phyloP scores from a whole-genome alignment of 2,329 filamentous ascomycete species.

The Aspergillus luchuensis region DNA sequence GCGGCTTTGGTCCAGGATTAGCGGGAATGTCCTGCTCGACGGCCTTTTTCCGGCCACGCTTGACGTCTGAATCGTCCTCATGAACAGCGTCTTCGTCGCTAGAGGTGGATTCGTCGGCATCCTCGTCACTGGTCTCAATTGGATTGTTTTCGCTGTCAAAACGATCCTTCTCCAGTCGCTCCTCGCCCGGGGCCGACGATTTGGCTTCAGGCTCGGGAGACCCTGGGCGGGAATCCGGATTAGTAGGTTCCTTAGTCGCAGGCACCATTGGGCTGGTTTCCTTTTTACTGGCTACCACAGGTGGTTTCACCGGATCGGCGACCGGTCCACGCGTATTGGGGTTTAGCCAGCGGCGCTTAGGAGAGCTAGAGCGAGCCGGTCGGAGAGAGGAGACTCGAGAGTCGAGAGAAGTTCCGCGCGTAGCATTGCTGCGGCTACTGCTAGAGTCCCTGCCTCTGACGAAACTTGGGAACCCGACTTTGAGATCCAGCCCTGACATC shows the following conservation, averaged over 20 bases:
- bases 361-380: conserved; percentile 36
- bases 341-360: conserved; percentile 50
- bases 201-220: conserved; percentile 38
- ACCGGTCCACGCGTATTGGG: conserved; percentile 51
- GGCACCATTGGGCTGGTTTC: conserved; percentile 60
- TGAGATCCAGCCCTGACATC: conserved; percentile 45
- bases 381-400: conserved; percentile 29
- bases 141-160: conserved; percentile 65
- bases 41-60: conserved; percentile 32
- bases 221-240: conserved; percentile 32
- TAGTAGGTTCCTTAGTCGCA: conserved; percentile 56
- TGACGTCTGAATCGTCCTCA: conserved; percentile 37
- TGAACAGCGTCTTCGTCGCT: conserved; percentile 64
- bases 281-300: conserved; percentile 62
- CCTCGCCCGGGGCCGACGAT: conserved; percentile 49
- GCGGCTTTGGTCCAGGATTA: not conserved
- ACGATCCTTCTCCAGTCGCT: conserved; percentile 69
- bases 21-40: conserved; percentile 24
- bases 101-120: conserved; percentile 51
- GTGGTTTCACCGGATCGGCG: conserved; percentile 45
- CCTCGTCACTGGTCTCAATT: conserved; percentile 70
- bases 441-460: conserved; percentile 39
- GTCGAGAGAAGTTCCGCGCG: conserved; percentile 43
- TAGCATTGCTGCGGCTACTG: conserved; percentile 44
- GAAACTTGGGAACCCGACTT: conserved; percentile 37